These are phyloP conservation scores for Pichia paraexigua DNA, from an alignment of 805 yeast species.

Conservation along the genomic window DNA sequence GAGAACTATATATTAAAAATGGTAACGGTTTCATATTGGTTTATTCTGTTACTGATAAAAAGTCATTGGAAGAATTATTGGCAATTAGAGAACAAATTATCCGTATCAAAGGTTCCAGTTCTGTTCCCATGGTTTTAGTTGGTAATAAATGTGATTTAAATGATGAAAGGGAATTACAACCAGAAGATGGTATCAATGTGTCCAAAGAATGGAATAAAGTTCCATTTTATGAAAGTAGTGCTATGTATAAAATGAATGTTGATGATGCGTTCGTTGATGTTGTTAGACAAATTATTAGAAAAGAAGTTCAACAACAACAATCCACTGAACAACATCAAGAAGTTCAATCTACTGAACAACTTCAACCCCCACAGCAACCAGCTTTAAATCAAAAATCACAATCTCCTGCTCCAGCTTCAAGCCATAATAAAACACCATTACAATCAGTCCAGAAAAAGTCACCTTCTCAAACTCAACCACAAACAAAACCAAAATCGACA, in stretches of 20 bases:
- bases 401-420: background rate
- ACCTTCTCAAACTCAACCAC: background rate
- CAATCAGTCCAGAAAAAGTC: background rate
- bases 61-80: slow-evolving; percentile 66
- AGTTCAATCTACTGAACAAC: background rate
- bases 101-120: slow-evolving; percentile 66
- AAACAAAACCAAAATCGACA: background rate
- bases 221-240: slow-evolving; percentile 89
- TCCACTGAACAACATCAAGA: background rate
- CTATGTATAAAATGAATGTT: slow-evolving; percentile 82
- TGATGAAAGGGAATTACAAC: slow-evolving; percentile 63
- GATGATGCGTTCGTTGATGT: slow-evolving; percentile 86
- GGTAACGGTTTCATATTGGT: slow-evolving; percentile 68
- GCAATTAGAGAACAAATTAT: slow-evolving; percentile 78
- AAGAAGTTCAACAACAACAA: slow-evolving; percentile 37
- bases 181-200: slow-evolving; percentile 75
- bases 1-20: slow-evolving; percentile 78
- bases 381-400: background rate
- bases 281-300: slow-evolving; percentile 81
- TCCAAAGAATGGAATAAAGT: slow-evolving; percentile 84
- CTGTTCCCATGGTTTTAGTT: slow-evolving; percentile 82
- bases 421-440: background rate
- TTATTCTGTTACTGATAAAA: slow-evolving; percentile 52
- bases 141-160: slow-evolving; percentile 88
- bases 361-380: background rate